Evolutionary conservation across 2,329 filamentous ascomycete genomes (phyloP), one percentile per base, ranked within the genome.

Genomic region (Tolypocladium cylindrosporum): DNA sequence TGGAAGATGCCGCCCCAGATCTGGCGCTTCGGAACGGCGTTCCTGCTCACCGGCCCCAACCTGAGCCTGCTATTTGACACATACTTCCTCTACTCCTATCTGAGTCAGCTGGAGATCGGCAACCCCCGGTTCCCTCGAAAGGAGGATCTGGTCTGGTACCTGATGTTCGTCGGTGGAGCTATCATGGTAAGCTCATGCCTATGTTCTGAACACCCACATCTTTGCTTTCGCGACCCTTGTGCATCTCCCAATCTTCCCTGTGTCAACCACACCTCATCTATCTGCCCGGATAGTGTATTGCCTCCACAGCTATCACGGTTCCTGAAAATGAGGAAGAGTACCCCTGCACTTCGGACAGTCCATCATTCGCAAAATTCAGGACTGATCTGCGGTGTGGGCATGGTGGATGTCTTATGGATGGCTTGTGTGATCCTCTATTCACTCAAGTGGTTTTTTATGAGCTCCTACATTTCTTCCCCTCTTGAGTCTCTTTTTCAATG

Each of bases 251-350:
- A 42, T 57, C 11, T 27, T 58, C 55, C 53, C 55, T 60, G 60
- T 57, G 55, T 56, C 57, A 58, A 62, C 59, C 37, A 71, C 76
- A 58, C 74, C 80, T 82, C 80, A 77, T 78, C 79, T 85, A 89
- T 89, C 87, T 90, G 87, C 87, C 87, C 87, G 87, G 82, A 84
- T 87, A 89, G 87, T 79, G 79, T 69, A 68, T 62, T 73, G 75
- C 81, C 75, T 72, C 73, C 68, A 81, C 87, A 84, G 79, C 86
- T 89, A 86, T 87, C 81, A 79, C 87, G 87, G 87, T 90, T 90
- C 87, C 87, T 90, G 86, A 78, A 89, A 85, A 75, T 79, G 87
- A 90, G 87, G 87, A 80, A 90, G 86, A 90, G 83, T 78, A 83
- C 85, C 87, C 86, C 82, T 84, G 78, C 81, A 81, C 78, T 79